phyloP scores from a whole-genome alignment of 495 filamentous ascomycete species.

The Daldinia vernicosa region DNA sequence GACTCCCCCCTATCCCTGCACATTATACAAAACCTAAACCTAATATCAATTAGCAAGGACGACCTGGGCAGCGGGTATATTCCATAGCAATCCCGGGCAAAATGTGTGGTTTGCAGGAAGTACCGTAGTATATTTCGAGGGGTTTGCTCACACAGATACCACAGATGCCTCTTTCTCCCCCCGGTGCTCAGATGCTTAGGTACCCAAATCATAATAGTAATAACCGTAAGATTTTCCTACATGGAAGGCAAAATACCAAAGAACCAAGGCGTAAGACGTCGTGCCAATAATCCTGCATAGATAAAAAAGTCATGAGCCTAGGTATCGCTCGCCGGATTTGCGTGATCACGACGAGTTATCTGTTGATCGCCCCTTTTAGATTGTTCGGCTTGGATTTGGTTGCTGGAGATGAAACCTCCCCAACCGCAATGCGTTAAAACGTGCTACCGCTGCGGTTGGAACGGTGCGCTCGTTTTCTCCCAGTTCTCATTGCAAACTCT shows the following conservation, averaged over 20 bases:
- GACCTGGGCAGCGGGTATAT: background rate
- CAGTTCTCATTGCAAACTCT: conserved; percentile 54
- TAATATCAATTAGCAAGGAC: background rate
- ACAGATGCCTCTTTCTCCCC: too few species aligned
- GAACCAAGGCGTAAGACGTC: background rate
- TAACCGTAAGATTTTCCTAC: background rate
- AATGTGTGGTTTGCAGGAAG: background rate
- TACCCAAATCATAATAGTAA: too few species aligned
- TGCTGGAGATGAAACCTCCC: background rate
- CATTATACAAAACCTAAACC: background rate
- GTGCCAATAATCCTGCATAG: background rate
- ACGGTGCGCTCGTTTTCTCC: conserved; percentile 50
- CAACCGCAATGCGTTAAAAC: background rate
- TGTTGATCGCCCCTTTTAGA: background rate
- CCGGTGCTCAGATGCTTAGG: background rate
- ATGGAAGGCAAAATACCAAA: background rate
- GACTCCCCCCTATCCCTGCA: background rate
- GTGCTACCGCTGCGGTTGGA: conserved; percentile 40
- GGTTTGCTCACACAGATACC: background rate
- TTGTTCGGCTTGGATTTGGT: background rate
- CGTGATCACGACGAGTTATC: background rate
- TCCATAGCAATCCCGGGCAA: background rate
- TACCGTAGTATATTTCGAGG: background rate
- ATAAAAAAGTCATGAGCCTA: background rate
- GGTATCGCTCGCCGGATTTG: background rate